Conservation (phyloP, 257 asterid genomes). For the Coffea canephora region DNA sequence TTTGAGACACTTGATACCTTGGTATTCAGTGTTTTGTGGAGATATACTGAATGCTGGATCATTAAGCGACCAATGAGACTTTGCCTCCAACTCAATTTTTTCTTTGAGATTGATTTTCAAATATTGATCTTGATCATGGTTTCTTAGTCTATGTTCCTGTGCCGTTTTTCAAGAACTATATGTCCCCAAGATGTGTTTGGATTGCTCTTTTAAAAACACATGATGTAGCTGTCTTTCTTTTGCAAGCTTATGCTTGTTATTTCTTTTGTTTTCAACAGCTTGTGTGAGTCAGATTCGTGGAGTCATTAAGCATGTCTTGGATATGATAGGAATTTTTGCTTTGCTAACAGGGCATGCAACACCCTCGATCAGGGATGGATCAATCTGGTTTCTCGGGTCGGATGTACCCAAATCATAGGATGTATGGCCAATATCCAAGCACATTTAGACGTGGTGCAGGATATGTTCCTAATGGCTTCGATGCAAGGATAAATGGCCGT, state of each 20-base stretch:
- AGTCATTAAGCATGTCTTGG: neutral
- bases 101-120: neutral
- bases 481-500: constrained; percentile 23
- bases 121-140: neutral
- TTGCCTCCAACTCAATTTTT: neutral
- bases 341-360: constrained; percentile 37
- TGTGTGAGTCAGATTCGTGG: neutral
- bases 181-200: neutral
- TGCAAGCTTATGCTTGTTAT: neutral
- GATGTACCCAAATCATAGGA: constrained; percentile 31
- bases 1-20: neutral
- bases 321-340: neutral
- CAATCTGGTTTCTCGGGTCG: constrained; percentile 27
- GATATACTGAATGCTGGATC: neutral
- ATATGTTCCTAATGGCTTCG: constrained; percentile 21
- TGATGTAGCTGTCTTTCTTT: neutral
- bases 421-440: constrained; percentile 31
- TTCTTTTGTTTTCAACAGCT: neutral
- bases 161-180: neutral
- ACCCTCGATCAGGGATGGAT: constrained; percentile 30
- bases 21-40: neutral
- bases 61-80: neutral
- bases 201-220: too few species aligned
- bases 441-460: constrained; percentile 28
- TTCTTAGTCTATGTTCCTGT: neutral